A percentile compares a stretch with the other conserved stretches of the same genome.
Conservation (phyloP, 306 rosid species). For the Gillenia trifoliata region DNA sequence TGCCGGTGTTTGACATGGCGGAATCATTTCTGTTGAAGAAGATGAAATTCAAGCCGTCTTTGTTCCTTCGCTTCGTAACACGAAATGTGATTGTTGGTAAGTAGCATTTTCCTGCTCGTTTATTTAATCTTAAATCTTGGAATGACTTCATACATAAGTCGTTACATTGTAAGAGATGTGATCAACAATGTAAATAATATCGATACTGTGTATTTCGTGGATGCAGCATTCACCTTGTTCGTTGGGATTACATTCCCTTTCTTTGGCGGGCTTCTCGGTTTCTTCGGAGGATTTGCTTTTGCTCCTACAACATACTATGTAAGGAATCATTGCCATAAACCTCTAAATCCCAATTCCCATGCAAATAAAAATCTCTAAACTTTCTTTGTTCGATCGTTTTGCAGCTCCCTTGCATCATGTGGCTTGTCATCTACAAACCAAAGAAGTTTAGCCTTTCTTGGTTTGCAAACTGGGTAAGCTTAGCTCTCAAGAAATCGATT, state of each 20-base stretch:
- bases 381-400: background rate
- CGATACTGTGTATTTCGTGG: background rate
- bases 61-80: constrained; percentile 20
- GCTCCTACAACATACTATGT: constrained; percentile 40
- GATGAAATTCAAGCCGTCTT: constrained; percentile 32
- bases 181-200: background rate
- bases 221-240: constrained; percentile 34
- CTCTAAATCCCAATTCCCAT: background rate
- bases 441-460: constrained; percentile 33
- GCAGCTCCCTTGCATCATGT: constrained; percentile 48
- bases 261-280: constrained; percentile 43
- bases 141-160: background rate
- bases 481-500: background rate
- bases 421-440: constrained; percentile 35
- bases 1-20: constrained; percentile 33
- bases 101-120: background rate
- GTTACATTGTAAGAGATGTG: background rate
- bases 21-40: constrained; percentile 23
- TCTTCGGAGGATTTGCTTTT: constrained; percentile 46
- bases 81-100: constrained; percentile 35
- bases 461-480: constrained; percentile 32
- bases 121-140: background rate
- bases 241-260: constrained; percentile 32
- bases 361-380: background rate
- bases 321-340: background rate